Percentiles rank a stretch among this genome's conserved stretches.
phyloP scores from a whole-genome alignment of 495 filamentous ascomycete genomes.

The Talaromyces nanjingensis region DNA sequence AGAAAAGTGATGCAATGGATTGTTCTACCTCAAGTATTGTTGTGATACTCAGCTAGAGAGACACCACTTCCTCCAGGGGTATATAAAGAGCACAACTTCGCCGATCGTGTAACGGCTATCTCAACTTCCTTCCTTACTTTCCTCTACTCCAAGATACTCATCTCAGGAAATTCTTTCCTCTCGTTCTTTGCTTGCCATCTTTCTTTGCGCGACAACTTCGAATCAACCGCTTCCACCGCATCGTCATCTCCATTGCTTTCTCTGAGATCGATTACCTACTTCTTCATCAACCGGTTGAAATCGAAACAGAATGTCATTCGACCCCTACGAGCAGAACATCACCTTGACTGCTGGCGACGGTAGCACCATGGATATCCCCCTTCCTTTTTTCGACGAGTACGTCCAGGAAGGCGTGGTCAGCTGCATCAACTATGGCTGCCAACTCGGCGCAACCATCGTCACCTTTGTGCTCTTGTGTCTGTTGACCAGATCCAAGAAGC shows the following conservation, averaged over 20 bases:
- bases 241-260: background rate
- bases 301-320: conserved; percentile 30
- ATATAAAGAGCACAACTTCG: background rate
- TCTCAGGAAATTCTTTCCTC: background rate
- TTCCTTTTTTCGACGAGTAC: conserved; percentile 41
- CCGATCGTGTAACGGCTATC: background rate
- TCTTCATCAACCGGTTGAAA: background rate
- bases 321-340: conserved; percentile 54
- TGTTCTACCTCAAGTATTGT: background rate
- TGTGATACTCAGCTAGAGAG: background rate
- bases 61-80: background rate
- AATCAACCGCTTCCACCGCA: background rate
- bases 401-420: conserved; percentile 44
- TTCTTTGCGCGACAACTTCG: background rate
- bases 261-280: background rate
- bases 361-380: conserved; percentile 40
- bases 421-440: conserved; percentile 62
- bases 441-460: conserved; percentile 66
- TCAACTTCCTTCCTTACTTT: background rate
- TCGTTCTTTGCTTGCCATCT: background rate
- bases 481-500: conserved; percentile 56
- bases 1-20: background rate
- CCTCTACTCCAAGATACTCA: background rate
- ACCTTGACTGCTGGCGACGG: conserved; percentile 46
- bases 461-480: conserved; percentile 60